phyloP scores from a whole-genome alignment of 2,329 filamentous ascomycete genomes.

The Akanthomyces dipterigenus region DNA sequence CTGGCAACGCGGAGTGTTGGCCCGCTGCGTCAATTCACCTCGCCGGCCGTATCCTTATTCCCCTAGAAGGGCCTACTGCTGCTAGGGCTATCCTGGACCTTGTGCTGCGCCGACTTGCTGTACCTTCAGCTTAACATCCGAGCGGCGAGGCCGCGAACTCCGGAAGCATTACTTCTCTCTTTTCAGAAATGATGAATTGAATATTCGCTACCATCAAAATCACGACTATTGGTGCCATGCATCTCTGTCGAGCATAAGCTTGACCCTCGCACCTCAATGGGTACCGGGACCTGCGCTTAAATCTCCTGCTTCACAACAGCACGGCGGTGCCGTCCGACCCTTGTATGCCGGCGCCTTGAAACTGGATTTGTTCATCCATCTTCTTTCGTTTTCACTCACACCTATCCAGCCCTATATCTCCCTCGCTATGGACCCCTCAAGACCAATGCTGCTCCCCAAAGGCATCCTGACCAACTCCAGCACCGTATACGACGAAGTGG shows the following conservation, averaged over 20 bases:
- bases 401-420: background rate
- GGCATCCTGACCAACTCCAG: constrained; percentile 50
- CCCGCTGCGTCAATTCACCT: background rate
- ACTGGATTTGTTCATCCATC: background rate
- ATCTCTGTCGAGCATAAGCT: background rate
- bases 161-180: background rate
- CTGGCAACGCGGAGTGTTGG: background rate
- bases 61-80: background rate
- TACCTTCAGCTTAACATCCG: background rate
- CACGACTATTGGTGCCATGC: background rate
- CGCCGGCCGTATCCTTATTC: background rate
- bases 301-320: background rate
- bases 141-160: background rate
- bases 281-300: background rate
- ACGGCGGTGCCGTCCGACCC: background rate
- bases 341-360: too few species aligned
- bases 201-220: background rate
- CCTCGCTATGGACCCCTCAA: constrained; percentile 26
- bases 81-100: background rate
- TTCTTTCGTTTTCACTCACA: background rate
- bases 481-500: constrained; percentile 47
- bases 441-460: constrained; percentile 45
- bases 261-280: background rate
- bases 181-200: background rate
- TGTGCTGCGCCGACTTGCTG: constrained; percentile 1